Evolutionary conservation across 192 early-diverging fungal genomes (phyloP).

Genomic region (Umbelopsis vinacea): DNA sequence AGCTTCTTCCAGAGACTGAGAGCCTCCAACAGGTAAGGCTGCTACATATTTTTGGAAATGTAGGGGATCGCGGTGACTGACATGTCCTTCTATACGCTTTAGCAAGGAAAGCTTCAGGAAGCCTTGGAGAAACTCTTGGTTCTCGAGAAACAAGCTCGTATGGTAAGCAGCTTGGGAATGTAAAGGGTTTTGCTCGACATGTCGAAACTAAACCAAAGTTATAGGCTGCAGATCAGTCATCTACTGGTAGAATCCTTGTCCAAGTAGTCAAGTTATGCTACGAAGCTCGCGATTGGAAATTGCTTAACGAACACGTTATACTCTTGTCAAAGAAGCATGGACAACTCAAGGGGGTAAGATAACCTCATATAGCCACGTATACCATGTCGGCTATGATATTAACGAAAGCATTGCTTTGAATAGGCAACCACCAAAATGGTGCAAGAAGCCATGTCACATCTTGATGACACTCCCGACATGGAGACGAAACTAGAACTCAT

Average conservation of each 20-base stretch:
- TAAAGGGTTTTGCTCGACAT: neutral
- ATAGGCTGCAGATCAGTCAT: slow-evolving; percentile 85
- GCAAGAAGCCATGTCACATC: slow-evolving; percentile 85
- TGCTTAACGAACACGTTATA: slow-evolving; percentile 91
- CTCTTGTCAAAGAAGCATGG: slow-evolving; percentile 97
- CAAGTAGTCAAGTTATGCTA: slow-evolving; percentile 78
- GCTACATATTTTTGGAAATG: neutral
- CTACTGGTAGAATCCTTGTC: slow-evolving; percentile 85
- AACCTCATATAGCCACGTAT: neutral
- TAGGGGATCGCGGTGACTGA: neutral
- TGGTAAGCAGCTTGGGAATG: slow-evolving; percentile 53
- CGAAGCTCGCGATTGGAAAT: slow-evolving; percentile 79
- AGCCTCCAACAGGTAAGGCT: slow-evolving; percentile 60
- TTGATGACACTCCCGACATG: slow-evolving; percentile 87
- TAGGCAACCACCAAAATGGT: slow-evolving; percentile 96
- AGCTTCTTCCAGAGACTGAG: slow-evolving; percentile 79
- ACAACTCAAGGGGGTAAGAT: slow-evolving; percentile 80
- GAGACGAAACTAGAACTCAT: slow-evolving; percentile 89
- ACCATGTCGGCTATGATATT: neutral
- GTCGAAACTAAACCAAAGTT: neutral
- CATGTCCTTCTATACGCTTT: neutral
- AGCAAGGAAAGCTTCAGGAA: slow-evolving; percentile 74
- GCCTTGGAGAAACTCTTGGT: slow-evolving; percentile 88
- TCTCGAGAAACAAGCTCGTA: slow-evolving; percentile 95
- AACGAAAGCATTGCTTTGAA: neutral